Evolutionary conservation across 768 basidiomycete genomes (phyloP).

Genomic region (Austroboletus festivus): DNA sequence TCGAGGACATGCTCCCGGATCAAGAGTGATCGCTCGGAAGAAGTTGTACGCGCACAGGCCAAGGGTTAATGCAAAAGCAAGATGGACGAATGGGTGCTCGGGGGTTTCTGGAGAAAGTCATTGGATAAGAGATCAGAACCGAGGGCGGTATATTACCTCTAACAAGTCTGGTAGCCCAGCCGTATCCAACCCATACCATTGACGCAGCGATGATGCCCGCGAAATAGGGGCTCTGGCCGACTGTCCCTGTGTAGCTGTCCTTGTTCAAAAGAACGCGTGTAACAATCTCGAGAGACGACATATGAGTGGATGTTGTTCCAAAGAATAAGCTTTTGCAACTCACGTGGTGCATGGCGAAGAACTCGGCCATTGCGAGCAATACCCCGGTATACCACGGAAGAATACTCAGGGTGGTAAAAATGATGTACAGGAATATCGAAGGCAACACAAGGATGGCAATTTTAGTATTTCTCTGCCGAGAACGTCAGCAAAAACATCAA

Average conservation of each 20-base stretch:
- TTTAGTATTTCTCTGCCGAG: constrained; percentile 70
- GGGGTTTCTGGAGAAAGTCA: constrained; percentile 56
- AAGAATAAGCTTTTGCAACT: constrained; percentile 35
- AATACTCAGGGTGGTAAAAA: constrained; percentile 79
- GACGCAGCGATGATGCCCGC: constrained; percentile 85
- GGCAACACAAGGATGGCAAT: constrained; percentile 77
- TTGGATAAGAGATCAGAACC: neutral
- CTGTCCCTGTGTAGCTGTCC: constrained; percentile 74
- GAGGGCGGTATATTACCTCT: constrained; percentile 46
- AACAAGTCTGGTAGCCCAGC: constrained; percentile 77
- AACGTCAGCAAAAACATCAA: constrained; percentile 3
- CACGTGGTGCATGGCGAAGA: constrained; percentile 93
- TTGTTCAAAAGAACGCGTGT: constrained; percentile 84
- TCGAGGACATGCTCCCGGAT: constrained; percentile 84
- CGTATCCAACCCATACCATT: constrained; percentile 82
- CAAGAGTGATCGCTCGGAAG: constrained; percentile 83
- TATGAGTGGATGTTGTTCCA: constrained; percentile 1
- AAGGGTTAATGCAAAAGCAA: constrained; percentile 69
- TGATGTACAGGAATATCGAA: constrained; percentile 72
- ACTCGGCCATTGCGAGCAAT: constrained; percentile 78
- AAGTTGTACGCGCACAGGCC: constrained; percentile 85
- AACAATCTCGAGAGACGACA: constrained; percentile 53
- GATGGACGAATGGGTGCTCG: constrained; percentile 69
- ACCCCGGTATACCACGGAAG: constrained; percentile 90
- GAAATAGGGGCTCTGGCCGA: constrained; percentile 89